A percentile compares a stretch with the other conserved stretches of the same genome.
These are phyloP conservation scores for Gymnopilus dilepis DNA, from an alignment of 768 basidiomycete species.

Conservation along the genomic window DNA sequence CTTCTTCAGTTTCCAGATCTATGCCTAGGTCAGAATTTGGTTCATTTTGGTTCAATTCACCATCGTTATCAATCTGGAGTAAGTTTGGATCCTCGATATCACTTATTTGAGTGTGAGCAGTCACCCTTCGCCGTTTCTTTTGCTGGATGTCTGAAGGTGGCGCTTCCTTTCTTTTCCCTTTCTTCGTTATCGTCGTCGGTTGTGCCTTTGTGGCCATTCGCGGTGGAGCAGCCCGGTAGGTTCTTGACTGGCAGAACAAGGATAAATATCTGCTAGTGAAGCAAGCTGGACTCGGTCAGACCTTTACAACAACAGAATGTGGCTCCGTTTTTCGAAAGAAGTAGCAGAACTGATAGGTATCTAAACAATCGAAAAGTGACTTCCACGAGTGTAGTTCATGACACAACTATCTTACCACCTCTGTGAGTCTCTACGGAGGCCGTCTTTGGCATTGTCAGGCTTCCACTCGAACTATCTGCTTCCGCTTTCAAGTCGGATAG, in stretches of 20 bases:
- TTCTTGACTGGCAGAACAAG: constrained; percentile 37
- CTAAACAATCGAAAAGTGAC: constrained; percentile 43
- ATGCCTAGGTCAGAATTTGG: constrained; percentile 20
- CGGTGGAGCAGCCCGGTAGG: constrained; percentile 40
- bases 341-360: constrained; percentile 89
- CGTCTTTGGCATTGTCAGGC: constrained; percentile 57
- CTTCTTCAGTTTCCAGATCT: constrained; percentile 55
- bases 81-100: constrained; percentile 1
- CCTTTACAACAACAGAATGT: constrained; percentile 85
- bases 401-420: constrained; percentile 61
- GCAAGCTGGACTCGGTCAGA: constrained; percentile 32
- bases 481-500: constrained; percentile 70
- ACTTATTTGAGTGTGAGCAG: neutral
- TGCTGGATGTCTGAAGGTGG: constrained; percentile 1
- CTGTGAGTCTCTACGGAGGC: constrained; percentile 82
- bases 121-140: constrained; percentile 26
- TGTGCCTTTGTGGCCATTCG: neutral
- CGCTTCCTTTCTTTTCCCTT: constrained; percentile 27
- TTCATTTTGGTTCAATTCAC: constrained; percentile 11
- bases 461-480: constrained; percentile 46
- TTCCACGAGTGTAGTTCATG: constrained; percentile 2
- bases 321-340: constrained; percentile 85
- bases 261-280: neutral
- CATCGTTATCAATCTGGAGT: neutral
- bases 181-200: constrained; percentile 15